Evolutionary conservation across 2,329 filamentous ascomycete species (phyloP), one percentile per base, ranked within the genome.

Genomic region (Calcarisporium arbuscula): DNA sequence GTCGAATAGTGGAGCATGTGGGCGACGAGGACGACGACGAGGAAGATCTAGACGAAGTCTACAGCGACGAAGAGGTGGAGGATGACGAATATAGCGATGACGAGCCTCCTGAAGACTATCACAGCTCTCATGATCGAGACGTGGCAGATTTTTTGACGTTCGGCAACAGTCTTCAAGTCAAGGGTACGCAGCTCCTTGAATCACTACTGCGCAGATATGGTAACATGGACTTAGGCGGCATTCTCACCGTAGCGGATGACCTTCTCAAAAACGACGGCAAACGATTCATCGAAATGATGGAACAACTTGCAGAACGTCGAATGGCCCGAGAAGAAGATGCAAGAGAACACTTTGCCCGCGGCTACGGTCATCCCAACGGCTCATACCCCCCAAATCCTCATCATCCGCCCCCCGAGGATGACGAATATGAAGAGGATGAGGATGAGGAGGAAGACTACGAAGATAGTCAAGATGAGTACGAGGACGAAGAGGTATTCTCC

Each of bases 211-310:
- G 47, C 57, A 57, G 53, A 58, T 57, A 62, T 66, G 62, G 60
- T 66, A 65, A 64, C 61, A 61, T 61, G 59, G 60, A 62, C 53
- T 61, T 74, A 87, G 89, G 92, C 70, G 94, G 92, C 57, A 95
- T 98, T 62, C 80, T 98, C 58, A 98, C 92, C 47, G 92, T 98
- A 55, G 92, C 92, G 60, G 92, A 98, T 69, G 92, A 98, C 65
- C 73, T 98, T 46, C 76, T 98, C 44, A 96, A 96, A 63, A 98
- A 98, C 63, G 92, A 98, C 62, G 92, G 92, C 53, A 95, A 94
- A 63, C 94, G 95, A 56, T 98, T 98, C 67, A 98, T 98, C 62
- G 92, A 98, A 60, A 98, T 98, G 92, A 98, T 98, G 92, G 92
- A 98, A 61, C 90, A 96, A 65, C 75, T 98, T 51, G 92, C 92